Conservation (phyloP, 805 yeast species). For the Maudiozyma barnettii region DNA sequence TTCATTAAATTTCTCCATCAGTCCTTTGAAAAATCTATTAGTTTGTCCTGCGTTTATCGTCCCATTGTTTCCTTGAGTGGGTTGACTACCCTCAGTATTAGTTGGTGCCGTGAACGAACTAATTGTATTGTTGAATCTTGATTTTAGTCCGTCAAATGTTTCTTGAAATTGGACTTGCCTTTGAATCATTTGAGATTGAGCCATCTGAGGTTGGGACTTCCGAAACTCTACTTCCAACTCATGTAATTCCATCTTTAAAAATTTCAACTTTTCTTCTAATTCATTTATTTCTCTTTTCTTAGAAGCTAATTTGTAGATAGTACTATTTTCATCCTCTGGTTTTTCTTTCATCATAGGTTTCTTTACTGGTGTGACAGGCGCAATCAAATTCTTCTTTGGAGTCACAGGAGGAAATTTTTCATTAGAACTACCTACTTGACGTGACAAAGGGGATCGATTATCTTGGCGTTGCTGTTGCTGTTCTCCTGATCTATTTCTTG, state of each 20-base stretch:
- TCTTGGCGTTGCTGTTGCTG: not conserved
- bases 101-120: not conserved
- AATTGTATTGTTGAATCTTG: not conserved
- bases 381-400: constrained; percentile 1
- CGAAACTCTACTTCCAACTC: constrained; percentile 29
- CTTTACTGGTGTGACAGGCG: constrained; percentile 1
- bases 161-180: not conserved
- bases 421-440: not conserved
- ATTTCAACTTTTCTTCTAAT: constrained; percentile 33
- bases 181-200: not conserved
- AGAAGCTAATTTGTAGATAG: constrained; percentile 36
- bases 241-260: constrained; percentile 32
- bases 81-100: not conserved
- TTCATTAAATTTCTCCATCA: constrained; percentile 26
- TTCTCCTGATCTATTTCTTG: not conserved
- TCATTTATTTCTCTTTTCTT: constrained; percentile 48
- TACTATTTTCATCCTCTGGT: constrained; percentile 4
- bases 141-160: not conserved
- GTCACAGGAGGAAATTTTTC: not conserved
- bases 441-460: not conserved
- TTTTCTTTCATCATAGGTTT: not conserved
- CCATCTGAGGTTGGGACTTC: constrained; percentile 2
- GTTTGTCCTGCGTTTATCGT: not conserved
- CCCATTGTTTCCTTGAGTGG: not conserved
- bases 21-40: constrained; percentile 12